phyloP scores from a whole-genome alignment of 2,329 filamentous ascomycete genomes.

The Diaporthe capsici region DNA sequence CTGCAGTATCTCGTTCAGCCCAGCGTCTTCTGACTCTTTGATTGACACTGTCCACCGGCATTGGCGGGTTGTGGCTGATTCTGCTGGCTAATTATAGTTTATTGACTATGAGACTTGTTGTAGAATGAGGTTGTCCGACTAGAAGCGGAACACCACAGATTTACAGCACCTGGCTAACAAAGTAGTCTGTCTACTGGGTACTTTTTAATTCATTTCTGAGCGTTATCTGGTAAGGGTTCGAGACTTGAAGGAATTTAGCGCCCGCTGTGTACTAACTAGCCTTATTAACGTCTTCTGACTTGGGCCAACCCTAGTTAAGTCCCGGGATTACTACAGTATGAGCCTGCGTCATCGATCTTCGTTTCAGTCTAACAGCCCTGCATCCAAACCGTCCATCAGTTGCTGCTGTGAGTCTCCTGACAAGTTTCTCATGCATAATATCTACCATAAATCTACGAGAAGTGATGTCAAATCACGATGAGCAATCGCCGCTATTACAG shows the following conservation, averaged over 20 bases:
- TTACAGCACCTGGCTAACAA: too few species aligned
- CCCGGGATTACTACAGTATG: background rate
- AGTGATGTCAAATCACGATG: slow-evolving; percentile 36
- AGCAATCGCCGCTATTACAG: slow-evolving; percentile 37
- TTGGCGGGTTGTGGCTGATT: too few species aligned
- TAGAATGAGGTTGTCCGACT: too few species aligned
- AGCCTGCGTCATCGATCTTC: slow-evolving; percentile 23
- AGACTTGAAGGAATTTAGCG: too few species aligned
- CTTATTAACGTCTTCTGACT: background rate
- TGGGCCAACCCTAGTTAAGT: background rate
- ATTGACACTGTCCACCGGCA: too few species aligned
- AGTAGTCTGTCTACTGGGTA: too few species aligned
- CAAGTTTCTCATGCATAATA: background rate
- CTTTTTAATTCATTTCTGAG: too few species aligned
- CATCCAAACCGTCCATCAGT: background rate
- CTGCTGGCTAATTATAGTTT: too few species aligned
- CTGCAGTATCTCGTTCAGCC: background rate
- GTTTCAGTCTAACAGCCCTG: background rate
- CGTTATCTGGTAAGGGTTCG: too few species aligned
- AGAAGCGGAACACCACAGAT: too few species aligned
- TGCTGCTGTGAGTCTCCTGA: background rate
- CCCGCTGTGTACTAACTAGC: background rate
- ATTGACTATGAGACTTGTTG: too few species aligned
- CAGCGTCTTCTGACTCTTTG: background rate
- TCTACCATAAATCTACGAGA: background rate